These are phyloP conservation scores for Argentina anserina DNA, from an alignment of 306 rosid genomes.

Conservation along the genomic window DNA sequence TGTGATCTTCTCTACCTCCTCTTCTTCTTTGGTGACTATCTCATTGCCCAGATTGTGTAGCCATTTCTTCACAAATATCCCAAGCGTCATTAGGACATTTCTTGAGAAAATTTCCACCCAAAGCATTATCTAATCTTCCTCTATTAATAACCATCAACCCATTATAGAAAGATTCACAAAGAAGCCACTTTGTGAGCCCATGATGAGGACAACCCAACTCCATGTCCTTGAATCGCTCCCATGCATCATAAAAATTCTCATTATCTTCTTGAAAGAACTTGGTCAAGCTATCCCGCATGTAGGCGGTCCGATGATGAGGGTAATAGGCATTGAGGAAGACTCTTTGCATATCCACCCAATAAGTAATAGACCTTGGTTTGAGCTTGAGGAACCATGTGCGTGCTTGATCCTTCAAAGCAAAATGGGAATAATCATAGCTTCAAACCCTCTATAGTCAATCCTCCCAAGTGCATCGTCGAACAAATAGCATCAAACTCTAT, in stretches of 20 bases:
- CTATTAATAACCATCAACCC: not conserved
- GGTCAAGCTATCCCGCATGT: not conserved
- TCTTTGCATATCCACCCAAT: not conserved
- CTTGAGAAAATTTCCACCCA: not conserved
- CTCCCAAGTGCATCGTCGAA: not conserved
- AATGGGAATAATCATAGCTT: not conserved
- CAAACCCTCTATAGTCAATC: not conserved
- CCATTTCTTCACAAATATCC: not conserved
- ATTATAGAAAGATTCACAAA: not conserved
- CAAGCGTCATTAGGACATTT: not conserved
- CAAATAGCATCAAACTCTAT: not conserved
- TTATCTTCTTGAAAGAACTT: not conserved
- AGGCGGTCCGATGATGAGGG: not conserved
- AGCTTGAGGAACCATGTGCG: not conserved
- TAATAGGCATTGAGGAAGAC: not conserved
- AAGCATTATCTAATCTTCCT: not conserved
- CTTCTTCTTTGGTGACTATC: not conserved
- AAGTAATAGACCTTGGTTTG: not conserved
- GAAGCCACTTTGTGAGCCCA: not conserved
- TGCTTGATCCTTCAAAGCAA: not conserved
- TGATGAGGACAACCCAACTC: not conserved
- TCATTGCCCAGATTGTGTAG: not conserved
- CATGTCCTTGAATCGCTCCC: not conserved
- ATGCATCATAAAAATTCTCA: not conserved
- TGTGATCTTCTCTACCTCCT: not conserved